Evolutionary conservation across 768 basidiomycete genomes (phyloP).

Genomic region (Butyriboletus loyo): DNA sequence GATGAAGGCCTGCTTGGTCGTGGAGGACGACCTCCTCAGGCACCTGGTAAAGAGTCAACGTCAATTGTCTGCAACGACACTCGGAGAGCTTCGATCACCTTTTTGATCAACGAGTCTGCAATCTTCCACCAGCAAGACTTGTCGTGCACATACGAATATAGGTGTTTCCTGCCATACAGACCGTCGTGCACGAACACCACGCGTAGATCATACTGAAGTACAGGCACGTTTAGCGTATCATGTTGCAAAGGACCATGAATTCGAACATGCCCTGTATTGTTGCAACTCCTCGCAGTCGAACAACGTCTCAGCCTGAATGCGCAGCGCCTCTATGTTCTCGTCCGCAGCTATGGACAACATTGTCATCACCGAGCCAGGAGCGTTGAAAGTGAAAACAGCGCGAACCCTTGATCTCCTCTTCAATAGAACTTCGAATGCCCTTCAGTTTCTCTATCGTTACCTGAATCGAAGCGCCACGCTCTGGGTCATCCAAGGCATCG

Average conservation of each 20-base stretch:
- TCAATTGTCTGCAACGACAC: neutral
- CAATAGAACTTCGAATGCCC: slow-evolving; percentile 48
- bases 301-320: slow-evolving; percentile 41
- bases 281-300: slow-evolving; percentile 68
- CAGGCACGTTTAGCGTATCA: neutral
- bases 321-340: slow-evolving; percentile 42
- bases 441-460: slow-evolving; percentile 50
- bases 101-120: slow-evolving; percentile 62
- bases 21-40: slow-evolving; percentile 65
- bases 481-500: slow-evolving; percentile 41
- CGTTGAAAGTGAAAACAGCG: neutral
- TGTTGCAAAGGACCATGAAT: neutral
- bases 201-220: slow-evolving; percentile 72
- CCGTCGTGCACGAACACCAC: slow-evolving; percentile 78
- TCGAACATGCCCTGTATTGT: slow-evolving; percentile 47
- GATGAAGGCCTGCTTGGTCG: slow-evolving; percentile 68
- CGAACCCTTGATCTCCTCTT: slow-evolving; percentile 53
- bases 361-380: neutral
- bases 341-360: slow-evolving; percentile 47
- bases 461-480: slow-evolving; percentile 44
- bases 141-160: slow-evolving; percentile 71
- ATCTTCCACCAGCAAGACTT: slow-evolving; percentile 80
- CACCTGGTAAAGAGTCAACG: slow-evolving; percentile 44
- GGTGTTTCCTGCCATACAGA: slow-evolving; percentile 69
- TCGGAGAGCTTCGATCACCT: slow-evolving; percentile 38